A percentile compares a stretch with the other conserved stretches of the same genome.
These are phyloP conservation scores for Penicillium antarcticum DNA, from an alignment of 495 filamentous ascomycete genomes.

Conservation along the genomic window DNA sequence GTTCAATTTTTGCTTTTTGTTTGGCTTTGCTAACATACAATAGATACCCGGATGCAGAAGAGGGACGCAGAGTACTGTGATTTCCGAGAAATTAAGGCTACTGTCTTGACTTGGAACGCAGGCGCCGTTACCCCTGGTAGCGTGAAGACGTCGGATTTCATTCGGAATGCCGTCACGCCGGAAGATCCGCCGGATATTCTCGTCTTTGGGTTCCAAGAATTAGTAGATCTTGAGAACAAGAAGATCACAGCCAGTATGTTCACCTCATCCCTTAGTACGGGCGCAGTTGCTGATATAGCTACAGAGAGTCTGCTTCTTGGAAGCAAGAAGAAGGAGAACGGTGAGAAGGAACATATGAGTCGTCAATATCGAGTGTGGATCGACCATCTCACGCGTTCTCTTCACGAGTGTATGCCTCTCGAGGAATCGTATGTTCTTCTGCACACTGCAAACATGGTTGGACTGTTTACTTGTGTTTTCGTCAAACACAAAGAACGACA, in stretches of 20 bases:
- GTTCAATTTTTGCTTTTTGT: constrained; percentile 11
- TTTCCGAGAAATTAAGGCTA: constrained; percentile 74
- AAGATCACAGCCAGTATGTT: constrained; percentile 87
- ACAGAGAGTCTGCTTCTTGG: constrained; percentile 60
- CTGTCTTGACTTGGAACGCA: constrained; percentile 94
- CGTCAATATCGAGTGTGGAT: constrained; percentile 96
- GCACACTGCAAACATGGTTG: constrained; percentile 85
- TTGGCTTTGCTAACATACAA: constrained; percentile 22
- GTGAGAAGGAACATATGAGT: constrained; percentile 91
- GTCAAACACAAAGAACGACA: constrained; percentile 74
- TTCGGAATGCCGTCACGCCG: constrained; percentile 66
- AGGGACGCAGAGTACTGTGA: constrained; percentile 77
- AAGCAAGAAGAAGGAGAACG: constrained; percentile 83
- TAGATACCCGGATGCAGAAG: constrained; percentile 79
- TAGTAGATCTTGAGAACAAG: constrained; percentile 96
- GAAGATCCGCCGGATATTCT: constrained; percentile 82
- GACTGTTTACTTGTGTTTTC: constrained; percentile 93
- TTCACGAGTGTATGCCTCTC: constrained; percentile 80
- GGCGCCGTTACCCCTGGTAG: constrained; percentile 85
- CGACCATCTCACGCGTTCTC: constrained; percentile 73
- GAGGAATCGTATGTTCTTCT: constrained; percentile 78
- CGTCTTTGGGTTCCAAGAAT: constrained; percentile 95
- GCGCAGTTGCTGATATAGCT: constrained; percentile 16
- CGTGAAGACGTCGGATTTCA: constrained; percentile 72
- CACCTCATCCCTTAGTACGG: neutral